These are phyloP conservation scores for Kodamaea fukazawae DNA, from an alignment of 805 yeast genomes.

Conservation along the genomic window DNA sequence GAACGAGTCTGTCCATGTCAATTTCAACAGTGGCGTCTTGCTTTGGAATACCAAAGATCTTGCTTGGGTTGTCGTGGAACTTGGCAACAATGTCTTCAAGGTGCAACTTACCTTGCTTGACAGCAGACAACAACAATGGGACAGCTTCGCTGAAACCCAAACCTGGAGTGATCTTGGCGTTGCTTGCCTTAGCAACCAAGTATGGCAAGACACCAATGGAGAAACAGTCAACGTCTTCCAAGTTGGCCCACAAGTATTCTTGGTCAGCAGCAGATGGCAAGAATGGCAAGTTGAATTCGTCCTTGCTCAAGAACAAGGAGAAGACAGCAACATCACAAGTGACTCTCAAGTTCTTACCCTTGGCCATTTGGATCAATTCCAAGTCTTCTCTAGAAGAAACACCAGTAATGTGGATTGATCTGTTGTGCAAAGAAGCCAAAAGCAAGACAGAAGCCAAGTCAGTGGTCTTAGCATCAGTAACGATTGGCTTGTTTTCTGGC, in stretches of 20 bases:
- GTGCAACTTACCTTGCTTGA: slow-evolving; percentile 67
- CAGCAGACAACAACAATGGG: slow-evolving; percentile 80
- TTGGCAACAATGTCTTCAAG: slow-evolving; percentile 67
- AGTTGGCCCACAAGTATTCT: slow-evolving; percentile 73
- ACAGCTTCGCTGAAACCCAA: slow-evolving; percentile 76
- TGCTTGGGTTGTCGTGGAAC: slow-evolving; percentile 77
- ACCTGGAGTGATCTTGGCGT: slow-evolving; percentile 63
- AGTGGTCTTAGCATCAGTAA: slow-evolving; percentile 89
- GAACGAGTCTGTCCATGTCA: slow-evolving; percentile 68
- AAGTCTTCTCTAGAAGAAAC: slow-evolving; percentile 80
- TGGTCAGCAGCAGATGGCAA: slow-evolving; percentile 83
- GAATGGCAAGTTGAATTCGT: slow-evolving; percentile 65
- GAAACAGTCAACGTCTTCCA: slow-evolving; percentile 77
- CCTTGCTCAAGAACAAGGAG: slow-evolving; percentile 71
- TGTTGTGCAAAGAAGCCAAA: slow-evolving; percentile 81
- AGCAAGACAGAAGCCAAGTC: slow-evolving; percentile 89
- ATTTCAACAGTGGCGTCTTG: slow-evolving; percentile 79
- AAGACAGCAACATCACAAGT: slow-evolving; percentile 88
- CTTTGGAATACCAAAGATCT: slow-evolving; percentile 78
- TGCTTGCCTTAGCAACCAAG: slow-evolving; percentile 62
- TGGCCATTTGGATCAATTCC: slow-evolving; percentile 79
- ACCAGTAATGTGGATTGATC: slow-evolving; percentile 85
- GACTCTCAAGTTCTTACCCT: slow-evolving; percentile 74
- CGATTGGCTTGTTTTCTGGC: slow-evolving; percentile 81
- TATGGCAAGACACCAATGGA: slow-evolving; percentile 81